A percentile compares a stretch with the other conserved stretches of the same genome.
Evolutionary conservation across 2,329 filamentous ascomycete genomes (phyloP).

Genomic region (Fusarium decemcellulare): DNA sequence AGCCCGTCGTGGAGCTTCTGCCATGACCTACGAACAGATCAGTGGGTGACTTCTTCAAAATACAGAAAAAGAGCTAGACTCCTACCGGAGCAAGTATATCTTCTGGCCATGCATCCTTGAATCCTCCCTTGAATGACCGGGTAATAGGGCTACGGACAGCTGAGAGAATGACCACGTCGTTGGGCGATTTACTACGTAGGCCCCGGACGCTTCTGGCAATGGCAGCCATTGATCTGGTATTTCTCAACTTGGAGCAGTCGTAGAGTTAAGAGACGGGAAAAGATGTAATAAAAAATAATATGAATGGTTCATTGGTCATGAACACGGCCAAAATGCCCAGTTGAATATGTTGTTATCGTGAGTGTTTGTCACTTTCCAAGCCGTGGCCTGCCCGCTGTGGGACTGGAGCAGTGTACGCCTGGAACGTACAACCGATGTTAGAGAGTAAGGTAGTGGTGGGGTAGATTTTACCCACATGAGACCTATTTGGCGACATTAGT

Average conservation of each 20-base stretch:
- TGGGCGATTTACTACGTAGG: constrained; percentile 71
- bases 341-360: too few relatives aligned
- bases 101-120: constrained; percentile 91
- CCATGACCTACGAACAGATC: neutral
- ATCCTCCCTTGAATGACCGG: constrained; percentile 83
- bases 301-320: too few relatives aligned
- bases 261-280: too few relatives aligned
- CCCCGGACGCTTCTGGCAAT: neutral
- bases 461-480: too few relatives aligned
- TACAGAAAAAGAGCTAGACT: accelerated
- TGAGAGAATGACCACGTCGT: constrained; percentile 89
- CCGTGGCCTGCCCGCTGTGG: too few relatives aligned
- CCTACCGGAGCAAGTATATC: constrained; percentile 79
- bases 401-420: too few relatives aligned
- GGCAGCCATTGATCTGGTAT: neutral
- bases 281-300: too few relatives aligned
- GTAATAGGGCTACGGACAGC: constrained; percentile 90
- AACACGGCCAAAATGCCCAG: too few relatives aligned
- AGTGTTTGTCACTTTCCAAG: too few relatives aligned
- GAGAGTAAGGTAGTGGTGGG: too few relatives aligned
- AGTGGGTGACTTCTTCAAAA: accelerated
- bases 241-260: neutral
- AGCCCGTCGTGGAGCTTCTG: constrained; percentile 48
- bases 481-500: too few relatives aligned
- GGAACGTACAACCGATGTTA: too few relatives aligned